Evolutionary conservation across 2,329 filamentous ascomycete genomes (phyloP).

Genomic region (Aureobasidium sp.): DNA sequence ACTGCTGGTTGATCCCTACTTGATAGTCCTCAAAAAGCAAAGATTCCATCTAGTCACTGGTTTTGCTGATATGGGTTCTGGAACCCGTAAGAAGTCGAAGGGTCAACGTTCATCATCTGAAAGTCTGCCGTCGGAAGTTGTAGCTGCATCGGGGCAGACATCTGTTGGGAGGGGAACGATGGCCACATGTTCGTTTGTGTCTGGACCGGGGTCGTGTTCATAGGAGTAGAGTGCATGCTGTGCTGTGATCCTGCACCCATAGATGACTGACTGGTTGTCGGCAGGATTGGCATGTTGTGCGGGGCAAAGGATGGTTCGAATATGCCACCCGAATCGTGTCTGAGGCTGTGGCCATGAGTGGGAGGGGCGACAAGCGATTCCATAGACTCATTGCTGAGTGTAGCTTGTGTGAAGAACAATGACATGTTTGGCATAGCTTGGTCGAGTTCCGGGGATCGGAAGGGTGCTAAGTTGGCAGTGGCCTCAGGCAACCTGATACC

Average conservation of each 20-base stretch:
- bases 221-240: conserved; percentile 8
- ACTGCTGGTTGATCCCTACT: background rate
- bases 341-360: background rate
- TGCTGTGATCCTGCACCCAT: background rate
- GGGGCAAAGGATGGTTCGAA: conserved; percentile 14
- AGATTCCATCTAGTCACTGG: background rate
- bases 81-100: background rate
- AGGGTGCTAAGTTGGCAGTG: conserved; percentile 17
- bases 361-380: background rate
- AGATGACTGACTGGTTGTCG: background rate
- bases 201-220: conserved; percentile 4
- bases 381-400: conserved; percentile 13
- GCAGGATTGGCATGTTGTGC: conserved; percentile 9
- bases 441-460: background rate
- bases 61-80: background rate
- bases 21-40: background rate
- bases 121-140: background rate
- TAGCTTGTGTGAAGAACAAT: conserved; percentile 11
- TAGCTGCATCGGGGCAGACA: background rate
- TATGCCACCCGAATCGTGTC: conserved; percentile 14
- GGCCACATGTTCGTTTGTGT: background rate
- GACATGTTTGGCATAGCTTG: conserved; percentile 11
- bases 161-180: conserved; percentile 2
- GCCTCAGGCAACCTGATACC: conserved; percentile 36
- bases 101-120: conserved; percentile 7